Base-by-base conservation (phyloP, 352 stramenopile species). In the Globisporangium acanthophoron region DNA sequence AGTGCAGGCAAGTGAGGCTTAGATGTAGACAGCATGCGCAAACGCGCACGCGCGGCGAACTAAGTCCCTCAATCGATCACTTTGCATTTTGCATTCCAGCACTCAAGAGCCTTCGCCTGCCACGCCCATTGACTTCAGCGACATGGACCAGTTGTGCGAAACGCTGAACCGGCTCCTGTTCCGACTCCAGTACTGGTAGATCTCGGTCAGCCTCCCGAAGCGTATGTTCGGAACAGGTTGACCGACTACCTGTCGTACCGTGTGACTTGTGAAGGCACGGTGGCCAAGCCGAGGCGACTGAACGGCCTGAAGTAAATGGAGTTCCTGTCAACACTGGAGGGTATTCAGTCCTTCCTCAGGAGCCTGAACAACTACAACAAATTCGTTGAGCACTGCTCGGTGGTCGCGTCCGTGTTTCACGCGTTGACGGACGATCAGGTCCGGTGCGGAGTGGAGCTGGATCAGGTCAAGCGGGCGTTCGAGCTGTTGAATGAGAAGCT, bases 361-460 rank as follows among this genome's bases (percentile, higher is more conserved):
- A 59, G 59, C 1, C n/a, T 67, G 1, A 65, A 67, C 20, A 69
- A 71, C 45, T 74, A 74, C n/a, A 57, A 41, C 24, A 54, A 58
- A 15, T 71, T 70, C 20, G 59, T 72, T 3, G 56, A 75, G 31
- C 29, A 70, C 24, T 65, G 61, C 9, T 46, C 59, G 1, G 50
- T 67, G 2, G 60, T 70, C 7, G 58, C 61, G 1, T 59, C 52
- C 0, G 56, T 47, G 0, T 35, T 69, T 0, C 65, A 73, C 47
- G 61, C 69, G 11, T 53, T 73, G 0, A 64, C 46, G 1, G 60
- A 70, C 3, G 40, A 39, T 0, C 40, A 57, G 51, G 2, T 64
- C 52, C 20, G 54, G 1, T 1, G 4, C 0, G 43, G n/a, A 0
- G 21, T 43, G 27, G 48, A 65, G 15, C 52, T 65, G 3, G 37